These are phyloP conservation scores for Rhododendron ferrugineum DNA, from an alignment of 148 eudicot genomes.

Conservation along the genomic window DNA sequence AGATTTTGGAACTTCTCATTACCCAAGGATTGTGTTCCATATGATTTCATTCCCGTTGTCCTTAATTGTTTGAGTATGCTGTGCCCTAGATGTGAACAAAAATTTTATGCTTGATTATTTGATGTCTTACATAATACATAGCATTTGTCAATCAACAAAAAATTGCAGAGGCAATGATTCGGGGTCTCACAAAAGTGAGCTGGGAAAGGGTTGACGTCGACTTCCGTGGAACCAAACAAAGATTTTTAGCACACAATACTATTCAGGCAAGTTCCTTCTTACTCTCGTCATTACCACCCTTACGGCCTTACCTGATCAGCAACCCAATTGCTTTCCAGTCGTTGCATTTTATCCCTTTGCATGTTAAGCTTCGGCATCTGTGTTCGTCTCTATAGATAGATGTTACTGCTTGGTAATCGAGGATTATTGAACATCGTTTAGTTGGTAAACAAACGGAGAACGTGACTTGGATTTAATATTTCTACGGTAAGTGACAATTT, in stretches of 20 bases:
- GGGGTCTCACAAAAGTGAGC: conserved; percentile 52
- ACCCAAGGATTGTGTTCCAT: not conserved
- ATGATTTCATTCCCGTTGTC: not conserved
- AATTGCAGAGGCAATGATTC: conserved; percentile 59
- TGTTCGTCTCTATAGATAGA: not conserved
- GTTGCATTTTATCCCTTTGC: not conserved
- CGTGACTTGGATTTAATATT: not conserved
- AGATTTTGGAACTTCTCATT: not conserved
- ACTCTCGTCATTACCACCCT: not conserved
- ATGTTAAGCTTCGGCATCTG: not conserved
- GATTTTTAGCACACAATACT: conserved; percentile 69
- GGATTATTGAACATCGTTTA: not conserved
- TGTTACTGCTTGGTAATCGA: not conserved
- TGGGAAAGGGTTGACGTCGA: conserved; percentile 94
- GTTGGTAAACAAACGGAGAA: not conserved
- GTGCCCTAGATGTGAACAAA: not conserved
- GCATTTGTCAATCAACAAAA: not conserved
- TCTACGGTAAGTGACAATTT: not conserved
- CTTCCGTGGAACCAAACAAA: conserved; percentile 67
- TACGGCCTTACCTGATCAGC: not conserved
- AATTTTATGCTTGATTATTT: not conserved
- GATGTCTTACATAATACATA: not conserved
- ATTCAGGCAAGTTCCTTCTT: conserved; percentile 61
- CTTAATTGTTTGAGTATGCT: not conserved
- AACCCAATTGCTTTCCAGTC: not conserved